A percentile compares a stretch with the other conserved stretches of the same genome.
phyloP scores from a whole-genome alignment of 495 filamentous ascomycete species.

The Tuber magnatum region DNA sequence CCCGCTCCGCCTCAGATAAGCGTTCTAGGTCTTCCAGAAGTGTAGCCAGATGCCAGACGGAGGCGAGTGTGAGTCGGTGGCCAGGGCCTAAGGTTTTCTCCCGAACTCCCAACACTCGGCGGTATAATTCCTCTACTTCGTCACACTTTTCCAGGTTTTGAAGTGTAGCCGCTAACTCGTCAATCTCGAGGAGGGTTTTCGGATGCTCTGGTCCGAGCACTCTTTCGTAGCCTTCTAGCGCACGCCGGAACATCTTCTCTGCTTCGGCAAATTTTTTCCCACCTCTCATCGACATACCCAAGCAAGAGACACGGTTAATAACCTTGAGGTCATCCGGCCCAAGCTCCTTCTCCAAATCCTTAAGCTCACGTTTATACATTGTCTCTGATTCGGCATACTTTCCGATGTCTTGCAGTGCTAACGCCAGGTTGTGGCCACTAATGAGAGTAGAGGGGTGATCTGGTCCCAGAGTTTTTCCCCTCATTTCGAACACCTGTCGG shows the following conservation, averaged over 20 bases:
- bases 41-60: constrained; percentile 6
- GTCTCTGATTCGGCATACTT: neutral
- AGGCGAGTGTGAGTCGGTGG: constrained; percentile 14
- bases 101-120: constrained; percentile 20
- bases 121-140: constrained; percentile 29
- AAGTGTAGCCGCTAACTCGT: constrained; percentile 14
- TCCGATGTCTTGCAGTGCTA: neutral
- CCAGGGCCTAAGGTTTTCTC: constrained; percentile 29
- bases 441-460: neutral
- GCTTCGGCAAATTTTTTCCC: constrained; percentile 31
- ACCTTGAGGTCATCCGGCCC: neutral
- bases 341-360: neutral
- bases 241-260: neutral
- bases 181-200: constrained; percentile 19
- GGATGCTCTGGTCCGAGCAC: constrained; percentile 9
- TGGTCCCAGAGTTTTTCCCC: constrained; percentile 13
- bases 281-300: neutral
- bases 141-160: constrained; percentile 20
- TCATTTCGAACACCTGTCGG: neutral
- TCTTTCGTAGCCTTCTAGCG: neutral
- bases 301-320: neutral
- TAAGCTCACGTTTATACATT: neutral
- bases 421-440: neutral
- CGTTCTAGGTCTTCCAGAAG: constrained; percentile 6
- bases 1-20: constrained; percentile 29